Conservation (phyloP, 2,329 filamentous ascomycete genomes). For the Pseudogymnoascus sp. region DNA sequence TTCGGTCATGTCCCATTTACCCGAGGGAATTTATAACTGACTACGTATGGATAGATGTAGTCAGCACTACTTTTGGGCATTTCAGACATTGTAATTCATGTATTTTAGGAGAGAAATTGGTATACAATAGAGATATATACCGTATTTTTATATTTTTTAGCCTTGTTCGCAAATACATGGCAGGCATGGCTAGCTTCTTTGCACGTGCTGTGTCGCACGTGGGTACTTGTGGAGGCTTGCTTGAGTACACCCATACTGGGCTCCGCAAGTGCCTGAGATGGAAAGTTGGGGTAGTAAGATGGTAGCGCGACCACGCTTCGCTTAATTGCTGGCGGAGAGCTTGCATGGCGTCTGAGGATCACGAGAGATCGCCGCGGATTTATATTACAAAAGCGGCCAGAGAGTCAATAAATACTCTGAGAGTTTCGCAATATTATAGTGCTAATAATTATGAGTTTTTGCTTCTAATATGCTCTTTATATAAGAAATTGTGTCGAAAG, state of each 20-base stretch:
- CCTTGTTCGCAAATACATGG: background rate
- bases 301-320: background rate
- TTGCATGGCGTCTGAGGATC: background rate
- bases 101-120: background rate
- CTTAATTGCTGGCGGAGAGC: background rate
- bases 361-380: background rate
- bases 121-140: no score
- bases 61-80: background rate
- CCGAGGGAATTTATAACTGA: background rate
- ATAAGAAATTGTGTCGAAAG: background rate
- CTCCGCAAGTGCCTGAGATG: background rate
- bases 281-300: background rate
- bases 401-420: background rate
- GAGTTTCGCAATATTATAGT: background rate
- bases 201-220: conserved; percentile 3
- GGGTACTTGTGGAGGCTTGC: background rate
- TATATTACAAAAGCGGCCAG: background rate
- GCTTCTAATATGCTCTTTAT: no score
- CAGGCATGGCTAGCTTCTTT: background rate
- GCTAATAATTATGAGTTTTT: background rate
- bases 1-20: conserved; percentile 1
- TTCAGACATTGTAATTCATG: background rate
- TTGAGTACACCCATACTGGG: background rate
- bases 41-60: background rate
- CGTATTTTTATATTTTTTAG: background rate